phyloP scores from a whole-genome alignment of 768 basidiomycete genomes.

The Suillus alpinus region DNA sequence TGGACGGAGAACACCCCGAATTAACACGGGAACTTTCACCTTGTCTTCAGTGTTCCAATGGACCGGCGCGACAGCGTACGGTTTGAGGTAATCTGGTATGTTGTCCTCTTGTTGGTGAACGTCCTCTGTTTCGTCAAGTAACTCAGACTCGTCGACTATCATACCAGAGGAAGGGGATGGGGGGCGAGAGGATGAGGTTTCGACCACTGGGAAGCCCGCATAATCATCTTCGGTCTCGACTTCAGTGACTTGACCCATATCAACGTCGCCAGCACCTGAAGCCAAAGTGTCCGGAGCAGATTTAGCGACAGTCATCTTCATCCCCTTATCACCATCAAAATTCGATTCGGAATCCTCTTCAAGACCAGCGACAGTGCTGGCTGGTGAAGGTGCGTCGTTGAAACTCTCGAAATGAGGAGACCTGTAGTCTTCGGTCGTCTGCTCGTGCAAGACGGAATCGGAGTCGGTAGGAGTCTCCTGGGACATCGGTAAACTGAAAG shows the following conservation, averaged over 20 bases:
- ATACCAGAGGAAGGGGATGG: background rate
- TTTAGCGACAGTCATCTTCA: no score
- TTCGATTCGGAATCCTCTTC: background rate
- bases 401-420: constrained; percentile 4
- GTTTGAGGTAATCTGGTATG: constrained; percentile 56
- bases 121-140: constrained; percentile 34
- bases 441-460: background rate
- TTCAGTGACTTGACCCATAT: background rate
- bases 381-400: background rate
- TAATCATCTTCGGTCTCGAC: background rate
- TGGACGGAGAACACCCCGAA: constrained; percentile 85
- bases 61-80: constrained; percentile 70
- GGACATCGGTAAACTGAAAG: background rate
- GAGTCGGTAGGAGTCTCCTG: background rate
- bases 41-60: constrained; percentile 60
- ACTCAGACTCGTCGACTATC: background rate
- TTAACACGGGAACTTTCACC: constrained; percentile 65
- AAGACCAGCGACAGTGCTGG: background rate
- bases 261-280: background rate
- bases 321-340: background rate
- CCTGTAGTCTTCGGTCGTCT: constrained; percentile 2
- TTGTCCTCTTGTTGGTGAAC: constrained; percentile 33
- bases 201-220: background rate
- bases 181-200: background rate
- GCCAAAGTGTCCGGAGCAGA: background rate